phyloP scores from a whole-genome alignment of 768 basidiomycete species.

The Termitomyces sp. region DNA sequence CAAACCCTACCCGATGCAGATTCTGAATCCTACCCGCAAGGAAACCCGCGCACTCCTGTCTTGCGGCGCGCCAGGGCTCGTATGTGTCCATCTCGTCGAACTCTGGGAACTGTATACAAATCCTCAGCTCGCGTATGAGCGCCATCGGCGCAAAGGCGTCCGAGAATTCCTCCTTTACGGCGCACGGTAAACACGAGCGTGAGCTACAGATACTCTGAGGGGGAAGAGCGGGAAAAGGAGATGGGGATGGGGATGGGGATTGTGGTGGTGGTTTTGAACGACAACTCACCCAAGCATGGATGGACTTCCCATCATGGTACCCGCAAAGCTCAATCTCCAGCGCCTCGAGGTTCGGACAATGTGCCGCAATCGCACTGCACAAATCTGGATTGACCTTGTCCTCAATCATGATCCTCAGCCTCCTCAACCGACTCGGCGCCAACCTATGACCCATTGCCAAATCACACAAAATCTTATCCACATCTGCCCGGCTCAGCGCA shows the following conservation, averaged over 20 bases:
- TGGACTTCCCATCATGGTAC: conserved; percentile 32
- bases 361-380: conserved; percentile 22
- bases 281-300: conserved; percentile 32
- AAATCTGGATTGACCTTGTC: conserved; percentile 29
- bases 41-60: conserved; percentile 27
- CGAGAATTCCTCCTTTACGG: conserved; percentile 25
- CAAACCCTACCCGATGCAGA: conserved; percentile 30
- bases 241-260: background rate
- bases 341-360: conserved; percentile 30
- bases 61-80: conserved; percentile 26
- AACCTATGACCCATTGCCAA: conserved; percentile 15
- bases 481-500: conserved; percentile 25
- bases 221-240: background rate
- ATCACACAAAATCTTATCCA: conserved; percentile 26
- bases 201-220: conserved; percentile 1
- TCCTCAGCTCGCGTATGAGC: conserved; percentile 22
- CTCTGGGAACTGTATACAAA: conserved; percentile 33
- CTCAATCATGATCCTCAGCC: conserved; percentile 34
- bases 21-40: conserved; percentile 25
- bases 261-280: background rate
- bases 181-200: background rate
- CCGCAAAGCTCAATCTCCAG: conserved; percentile 38
- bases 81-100: conserved; percentile 26
- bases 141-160: conserved; percentile 23
- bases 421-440: conserved; percentile 16